Conservation (phyloP, 805 yeast genomes). For the Schwanniomyces sp. region DNA sequence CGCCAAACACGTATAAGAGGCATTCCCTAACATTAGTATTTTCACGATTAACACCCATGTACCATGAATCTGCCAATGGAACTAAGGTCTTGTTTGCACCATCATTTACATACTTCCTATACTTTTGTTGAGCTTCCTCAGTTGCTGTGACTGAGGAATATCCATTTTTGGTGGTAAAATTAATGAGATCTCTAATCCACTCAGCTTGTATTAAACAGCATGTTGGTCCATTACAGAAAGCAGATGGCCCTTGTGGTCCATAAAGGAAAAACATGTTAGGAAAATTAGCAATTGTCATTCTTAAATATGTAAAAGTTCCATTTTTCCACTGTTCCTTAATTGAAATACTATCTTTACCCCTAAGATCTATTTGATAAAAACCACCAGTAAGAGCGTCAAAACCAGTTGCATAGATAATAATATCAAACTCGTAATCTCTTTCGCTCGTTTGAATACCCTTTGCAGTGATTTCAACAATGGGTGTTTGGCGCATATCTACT, state of each 20-base stretch:
- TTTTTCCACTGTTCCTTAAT: constrained; percentile 18
- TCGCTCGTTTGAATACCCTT: constrained; percentile 13
- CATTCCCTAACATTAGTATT: not conserved
- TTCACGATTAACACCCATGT: constrained; percentile 23
- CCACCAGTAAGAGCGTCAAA: constrained; percentile 22
- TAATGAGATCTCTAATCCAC: constrained; percentile 6
- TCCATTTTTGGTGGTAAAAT: constrained; percentile 7
- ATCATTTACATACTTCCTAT: constrained; percentile 15
- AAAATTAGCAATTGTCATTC: constrained; percentile 17
- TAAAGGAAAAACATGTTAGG: constrained; percentile 28
- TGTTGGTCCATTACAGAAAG: constrained; percentile 27
- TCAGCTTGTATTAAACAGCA: constrained; percentile 20
- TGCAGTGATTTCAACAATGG: constrained; percentile 11
- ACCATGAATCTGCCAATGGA: constrained; percentile 21
- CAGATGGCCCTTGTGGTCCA: constrained; percentile 31
- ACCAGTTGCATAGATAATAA: constrained; percentile 17
- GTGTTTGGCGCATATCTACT: constrained; percentile 15
- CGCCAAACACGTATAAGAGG: not conserved
- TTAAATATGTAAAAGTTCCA: constrained; percentile 20
- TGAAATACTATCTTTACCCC: constrained; percentile 1
- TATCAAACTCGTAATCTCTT: constrained; percentile 10
- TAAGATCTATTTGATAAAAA: constrained; percentile 3
- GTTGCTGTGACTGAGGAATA: constrained; percentile 12
- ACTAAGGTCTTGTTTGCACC: constrained; percentile 14
- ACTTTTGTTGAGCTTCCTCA: constrained; percentile 15